Evolutionary conservation across 176 grass and related monocot genomes (phyloP).

Genomic region (Pontederia crassipes): DNA sequence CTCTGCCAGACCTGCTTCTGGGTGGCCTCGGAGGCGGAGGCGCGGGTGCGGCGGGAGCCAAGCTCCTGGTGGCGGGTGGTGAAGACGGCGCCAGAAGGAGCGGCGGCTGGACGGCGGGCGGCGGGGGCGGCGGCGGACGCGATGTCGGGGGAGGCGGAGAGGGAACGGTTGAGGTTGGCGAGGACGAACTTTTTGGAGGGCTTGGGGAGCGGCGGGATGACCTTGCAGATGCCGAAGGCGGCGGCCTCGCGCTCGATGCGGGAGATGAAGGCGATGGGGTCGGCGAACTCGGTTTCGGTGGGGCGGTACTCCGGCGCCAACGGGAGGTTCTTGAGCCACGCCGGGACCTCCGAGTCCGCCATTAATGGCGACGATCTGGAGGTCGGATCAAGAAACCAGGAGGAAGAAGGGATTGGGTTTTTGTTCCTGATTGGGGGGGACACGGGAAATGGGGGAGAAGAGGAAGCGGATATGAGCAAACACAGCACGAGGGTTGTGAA

Average conservation of each 20-base stretch:
- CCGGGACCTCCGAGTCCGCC: conserved; percentile 19
- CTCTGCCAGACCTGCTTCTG: conserved; percentile 98
- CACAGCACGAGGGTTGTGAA: too few relatives aligned
- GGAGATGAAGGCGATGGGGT: conserved; percentile 95
- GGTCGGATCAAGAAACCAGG: neutral
- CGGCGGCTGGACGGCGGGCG: neutral
- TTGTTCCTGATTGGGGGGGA: too few relatives aligned
- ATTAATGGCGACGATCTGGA: neutral
- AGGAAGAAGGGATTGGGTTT: too few relatives aligned
- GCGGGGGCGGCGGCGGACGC: neutral
- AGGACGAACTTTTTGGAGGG: conserved; percentile 79
- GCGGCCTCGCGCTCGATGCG: conserved; percentile 74
- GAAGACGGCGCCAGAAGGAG: conserved; percentile 8
- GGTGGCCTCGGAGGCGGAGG: conserved; percentile 28
- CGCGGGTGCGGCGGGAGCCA: conserved; percentile 14
- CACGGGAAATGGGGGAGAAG: too few relatives aligned
- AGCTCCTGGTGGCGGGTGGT: conserved; percentile 19
- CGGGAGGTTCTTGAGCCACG: conserved; percentile 65
- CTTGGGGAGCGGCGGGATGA: conserved; percentile 65
- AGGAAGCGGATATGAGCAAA: too few relatives aligned
- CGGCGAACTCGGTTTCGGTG: conserved; percentile 92
- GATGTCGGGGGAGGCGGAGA: conserved; percentile 20
- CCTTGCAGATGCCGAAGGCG: conserved; percentile 96
- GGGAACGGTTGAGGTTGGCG: conserved; percentile 68
- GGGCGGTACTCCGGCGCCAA: conserved; percentile 93